These are phyloP conservation scores for Mallotus japonicus DNA, from an alignment of 441 rosid species.

Conservation along the genomic window DNA sequence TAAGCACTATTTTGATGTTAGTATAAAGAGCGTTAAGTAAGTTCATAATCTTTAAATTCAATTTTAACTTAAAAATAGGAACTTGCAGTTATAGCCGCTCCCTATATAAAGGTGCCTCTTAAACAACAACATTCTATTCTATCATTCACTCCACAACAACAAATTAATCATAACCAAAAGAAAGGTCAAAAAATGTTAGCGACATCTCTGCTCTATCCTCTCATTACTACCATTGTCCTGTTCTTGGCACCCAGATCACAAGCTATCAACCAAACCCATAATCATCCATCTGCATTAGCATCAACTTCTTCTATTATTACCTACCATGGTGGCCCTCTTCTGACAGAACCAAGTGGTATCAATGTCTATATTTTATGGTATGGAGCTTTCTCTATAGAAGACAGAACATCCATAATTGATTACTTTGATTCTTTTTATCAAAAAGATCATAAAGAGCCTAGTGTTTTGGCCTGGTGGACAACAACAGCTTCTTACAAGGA, in stretches of 20 bases:
- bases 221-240: not conserved
- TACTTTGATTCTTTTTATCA: slow-evolving; percentile 31
- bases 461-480: slow-evolving; percentile 38
- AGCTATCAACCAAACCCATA: slow-evolving; percentile 17
- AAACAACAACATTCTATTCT: not conserved
- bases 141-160: not conserved
- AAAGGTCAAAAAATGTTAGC: slow-evolving; percentile 5
- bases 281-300: slow-evolving; percentile 8
- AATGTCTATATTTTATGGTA: slow-evolving; percentile 38
- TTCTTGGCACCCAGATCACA: slow-evolving; percentile 15
- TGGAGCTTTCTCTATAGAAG: slow-evolving; percentile 30
- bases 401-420: slow-evolving; percentile 26
- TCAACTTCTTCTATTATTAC: slow-evolving; percentile 12
- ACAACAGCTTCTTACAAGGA: slow-evolving; percentile 32
- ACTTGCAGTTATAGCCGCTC: not conserved
- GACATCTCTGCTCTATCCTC: not conserved
- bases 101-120: not conserved
- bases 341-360: slow-evolving; percentile 26
- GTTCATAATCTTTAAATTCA: too few species aligned
- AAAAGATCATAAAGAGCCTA: not conserved
- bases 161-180: not conserved
- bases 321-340: slow-evolving; percentile 41
- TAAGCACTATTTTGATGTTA: too few species aligned
- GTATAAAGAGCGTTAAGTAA: too few species aligned
- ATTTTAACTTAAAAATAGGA: not conserved